phyloP scores from a whole-genome alignment of 108 stramenopile species.

The Stephanodiscus minutulus region DNA sequence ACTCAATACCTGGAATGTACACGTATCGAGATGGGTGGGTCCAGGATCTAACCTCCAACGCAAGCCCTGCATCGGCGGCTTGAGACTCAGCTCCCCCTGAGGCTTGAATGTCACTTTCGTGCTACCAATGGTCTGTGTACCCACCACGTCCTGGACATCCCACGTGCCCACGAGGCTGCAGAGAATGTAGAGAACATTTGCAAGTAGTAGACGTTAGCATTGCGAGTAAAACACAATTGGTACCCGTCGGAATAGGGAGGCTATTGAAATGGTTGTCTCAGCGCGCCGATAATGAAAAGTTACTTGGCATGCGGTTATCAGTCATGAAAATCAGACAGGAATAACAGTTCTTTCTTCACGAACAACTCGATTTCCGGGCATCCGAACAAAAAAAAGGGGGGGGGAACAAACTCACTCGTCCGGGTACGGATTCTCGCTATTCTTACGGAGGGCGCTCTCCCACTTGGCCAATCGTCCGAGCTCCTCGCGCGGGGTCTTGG shows the following conservation, averaged over 20 bases:
- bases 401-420: slow-evolving; percentile 43
- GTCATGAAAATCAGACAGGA: slow-evolving; percentile 6
- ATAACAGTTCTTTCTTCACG: slow-evolving; percentile 16
- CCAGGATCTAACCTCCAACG: slow-evolving; percentile 87
- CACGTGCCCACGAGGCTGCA: slow-evolving; percentile 66
- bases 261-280: not conserved
- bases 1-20: slow-evolving; percentile 82
- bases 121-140: slow-evolving; percentile 75
- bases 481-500: slow-evolving; percentile 74
- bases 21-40: slow-evolving; percentile 90
- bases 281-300: slow-evolving; percentile 12
- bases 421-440: slow-evolving; percentile 67
- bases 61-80: slow-evolving; percentile 77
- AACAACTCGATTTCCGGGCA: not conserved
- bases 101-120: slow-evolving; percentile 63
- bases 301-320: slow-evolving; percentile 14
- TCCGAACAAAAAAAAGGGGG: not conserved
- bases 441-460: slow-evolving; percentile 74
- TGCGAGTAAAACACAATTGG: not conserved
- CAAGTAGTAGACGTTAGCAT: not conserved
- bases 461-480: slow-evolving; percentile 81
- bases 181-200: not conserved
- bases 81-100: slow-evolving; percentile 64
- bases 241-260: not conserved
- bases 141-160: slow-evolving; percentile 81